Conservation (phyloP, 2,329 filamentous ascomycete genomes). For the Sphaerulina populicola region DNA sequence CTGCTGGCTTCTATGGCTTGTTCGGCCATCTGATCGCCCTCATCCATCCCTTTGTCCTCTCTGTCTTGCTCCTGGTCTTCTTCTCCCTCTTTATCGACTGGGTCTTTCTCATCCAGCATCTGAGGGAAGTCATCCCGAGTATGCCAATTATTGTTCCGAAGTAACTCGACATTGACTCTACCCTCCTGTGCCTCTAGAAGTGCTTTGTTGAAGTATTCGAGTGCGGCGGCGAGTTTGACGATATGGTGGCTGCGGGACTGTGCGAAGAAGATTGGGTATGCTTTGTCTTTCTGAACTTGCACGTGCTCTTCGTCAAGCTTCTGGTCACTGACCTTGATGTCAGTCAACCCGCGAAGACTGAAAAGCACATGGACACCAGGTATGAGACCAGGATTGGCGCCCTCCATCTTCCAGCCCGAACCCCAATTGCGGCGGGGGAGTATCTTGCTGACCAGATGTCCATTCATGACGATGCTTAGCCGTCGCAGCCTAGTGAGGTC, state of each 20-base stretch:
- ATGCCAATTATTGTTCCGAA: constrained; percentile 22
- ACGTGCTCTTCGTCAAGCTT: constrained; percentile 9
- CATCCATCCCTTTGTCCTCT: not conserved
- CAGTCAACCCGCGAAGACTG: constrained; percentile 15
- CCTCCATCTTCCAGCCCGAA: not conserved
- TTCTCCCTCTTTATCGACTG: not conserved
- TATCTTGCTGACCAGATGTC: constrained; percentile 4
- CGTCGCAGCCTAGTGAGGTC: constrained; percentile 15
- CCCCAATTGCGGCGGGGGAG: too few species aligned
- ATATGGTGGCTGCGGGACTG: not conserved
- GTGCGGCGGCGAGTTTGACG: constrained; percentile 8
- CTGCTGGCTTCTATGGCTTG: not conserved
- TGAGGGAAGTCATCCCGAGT: constrained; percentile 16
- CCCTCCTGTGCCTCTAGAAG: constrained; percentile 20
- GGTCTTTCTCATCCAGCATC: constrained; percentile 9
- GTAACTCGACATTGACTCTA: constrained; percentile 15
- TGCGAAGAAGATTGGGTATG: constrained; percentile 12
- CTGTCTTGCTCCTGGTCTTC: not conserved
- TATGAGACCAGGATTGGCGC: constrained; percentile 16
- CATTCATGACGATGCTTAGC: constrained; percentile 19
- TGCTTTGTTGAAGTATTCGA: constrained; percentile 22
- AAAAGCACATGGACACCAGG: constrained; percentile 19
- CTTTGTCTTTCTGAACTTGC: constrained; percentile 4
- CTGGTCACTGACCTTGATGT: constrained; percentile 16
- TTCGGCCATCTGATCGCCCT: not conserved